Conservation (phyloP, 331 rosid genomes). For the Cydonia oblonga region DNA sequence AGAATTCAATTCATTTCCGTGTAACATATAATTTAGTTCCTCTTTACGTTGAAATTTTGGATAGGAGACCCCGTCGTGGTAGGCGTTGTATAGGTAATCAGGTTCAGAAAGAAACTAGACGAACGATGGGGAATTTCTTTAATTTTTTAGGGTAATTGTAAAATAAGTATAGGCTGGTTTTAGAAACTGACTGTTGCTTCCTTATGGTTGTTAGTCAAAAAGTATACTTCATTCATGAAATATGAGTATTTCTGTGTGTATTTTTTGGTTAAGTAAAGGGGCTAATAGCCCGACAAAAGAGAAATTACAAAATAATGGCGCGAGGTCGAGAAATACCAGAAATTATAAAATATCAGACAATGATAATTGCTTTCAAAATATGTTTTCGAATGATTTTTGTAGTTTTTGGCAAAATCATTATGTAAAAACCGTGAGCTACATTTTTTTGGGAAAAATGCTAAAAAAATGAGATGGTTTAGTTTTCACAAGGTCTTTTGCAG, state of each 20-base stretch:
- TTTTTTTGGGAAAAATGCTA: neutral
- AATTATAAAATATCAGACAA: too few species aligned
- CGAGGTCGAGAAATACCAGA: too few species aligned
- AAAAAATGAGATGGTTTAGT: neutral
- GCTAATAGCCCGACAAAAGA: too few species aligned
- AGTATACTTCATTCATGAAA: conserved; percentile 15
- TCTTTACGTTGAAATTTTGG: conserved; percentile 37
- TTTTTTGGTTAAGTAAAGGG: too few species aligned
- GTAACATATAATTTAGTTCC: conserved; percentile 58
- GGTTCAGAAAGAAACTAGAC: conserved; percentile 50
- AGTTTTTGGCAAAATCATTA: neutral
- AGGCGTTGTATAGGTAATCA: conserved; percentile 54
- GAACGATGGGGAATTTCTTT: conserved; percentile 3
- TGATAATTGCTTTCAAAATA: too few species aligned
- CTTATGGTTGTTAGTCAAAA: conserved; percentile 12
- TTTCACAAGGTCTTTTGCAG: neutral
- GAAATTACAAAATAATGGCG: too few species aligned
- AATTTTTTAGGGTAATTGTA: conserved; percentile 16
- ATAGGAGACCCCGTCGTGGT: conserved; percentile 32
- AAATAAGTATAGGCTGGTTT: conserved; percentile 21
- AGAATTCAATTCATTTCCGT: conserved; percentile 63
- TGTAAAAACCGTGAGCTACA: neutral
- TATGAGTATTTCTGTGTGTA: too few species aligned
- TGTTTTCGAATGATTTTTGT: neutral
- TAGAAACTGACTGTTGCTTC: conserved; percentile 24